phyloP scores from a whole-genome alignment of 148 eudicot genomes.

The Cornus florida region DNA sequence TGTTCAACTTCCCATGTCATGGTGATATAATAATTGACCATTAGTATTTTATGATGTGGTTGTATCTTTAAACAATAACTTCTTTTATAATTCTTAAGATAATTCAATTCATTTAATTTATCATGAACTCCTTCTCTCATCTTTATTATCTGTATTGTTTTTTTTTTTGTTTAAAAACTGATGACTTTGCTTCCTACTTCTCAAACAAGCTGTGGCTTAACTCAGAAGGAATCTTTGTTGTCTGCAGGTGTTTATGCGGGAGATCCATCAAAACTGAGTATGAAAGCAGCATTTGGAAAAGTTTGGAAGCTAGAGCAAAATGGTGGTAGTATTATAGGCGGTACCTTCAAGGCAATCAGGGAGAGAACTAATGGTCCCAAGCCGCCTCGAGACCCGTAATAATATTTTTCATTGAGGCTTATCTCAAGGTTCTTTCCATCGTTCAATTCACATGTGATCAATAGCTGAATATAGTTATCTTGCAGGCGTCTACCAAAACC shows the following conservation, averaged over 20 bases:
- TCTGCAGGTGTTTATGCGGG: constrained; percentile 87
- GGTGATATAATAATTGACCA: background rate
- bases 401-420: constrained; percentile 11
- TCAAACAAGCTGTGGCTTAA: constrained; percentile 4
- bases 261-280: constrained; percentile 82
- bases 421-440: constrained; percentile 2
- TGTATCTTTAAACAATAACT: constrained; percentile 4
- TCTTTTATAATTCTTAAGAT: background rate
- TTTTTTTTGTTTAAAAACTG: background rate
- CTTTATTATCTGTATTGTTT: background rate
- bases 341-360: constrained; percentile 65
- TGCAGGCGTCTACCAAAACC: constrained; percentile 79
- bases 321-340: constrained; percentile 85
- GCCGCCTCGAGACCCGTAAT: constrained; percentile 72
- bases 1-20: background rate
- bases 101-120: background rate
- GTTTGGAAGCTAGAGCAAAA: constrained; percentile 84
- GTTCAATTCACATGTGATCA: constrained; percentile 9
- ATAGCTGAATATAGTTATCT: constrained; percentile 8
- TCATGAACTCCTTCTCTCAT: background rate
- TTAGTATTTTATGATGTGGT: background rate
- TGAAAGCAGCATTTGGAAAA: constrained; percentile 90
- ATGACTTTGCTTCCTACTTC: background rate
- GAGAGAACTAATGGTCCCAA: constrained; percentile 47
- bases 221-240: background rate